Conservation (phyloP, 1,139 yeast species). For the Hansenula sp. region DNA sequence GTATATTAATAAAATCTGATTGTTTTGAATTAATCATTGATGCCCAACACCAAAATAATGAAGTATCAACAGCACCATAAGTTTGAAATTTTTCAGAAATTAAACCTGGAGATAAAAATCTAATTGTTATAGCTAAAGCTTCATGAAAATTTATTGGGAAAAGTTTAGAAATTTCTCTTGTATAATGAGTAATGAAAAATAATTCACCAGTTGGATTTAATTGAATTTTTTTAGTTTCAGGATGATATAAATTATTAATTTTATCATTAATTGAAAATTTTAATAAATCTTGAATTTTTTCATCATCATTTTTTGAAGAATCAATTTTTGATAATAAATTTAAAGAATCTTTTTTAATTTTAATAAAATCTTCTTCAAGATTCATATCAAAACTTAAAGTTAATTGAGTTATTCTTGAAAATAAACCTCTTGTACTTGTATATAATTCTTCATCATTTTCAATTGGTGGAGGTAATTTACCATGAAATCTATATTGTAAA, state of each 20-base stretch:
- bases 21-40: conserved; percentile 29
- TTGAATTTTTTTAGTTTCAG: conserved; percentile 24
- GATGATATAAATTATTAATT: conserved; percentile 20
- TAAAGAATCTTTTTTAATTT: conserved; percentile 25
- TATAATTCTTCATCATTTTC: conserved; percentile 6
- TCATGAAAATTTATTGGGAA: conserved; percentile 18
- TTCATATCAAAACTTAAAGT: conserved; percentile 63
- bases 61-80: conserved; percentile 33
- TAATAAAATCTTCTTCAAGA: conserved; percentile 36
- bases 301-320: conserved; percentile 21
- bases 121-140: conserved; percentile 26
- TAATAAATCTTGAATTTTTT: conserved; percentile 31
- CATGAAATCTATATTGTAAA: conserved; percentile 10
- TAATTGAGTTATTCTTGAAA: conserved; percentile 43
- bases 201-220: conserved; percentile 28
- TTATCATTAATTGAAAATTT: conserved; percentile 32
- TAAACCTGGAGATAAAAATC: conserved; percentile 33
- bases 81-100: conserved; percentile 21
- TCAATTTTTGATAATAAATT: conserved; percentile 21
- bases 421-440: conserved; percentile 9
- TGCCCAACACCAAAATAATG: conserved; percentile 39
- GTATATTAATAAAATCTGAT: conserved; percentile 25
- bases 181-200: conserved; percentile 25
- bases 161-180: conserved; percentile 14
- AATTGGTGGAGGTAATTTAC: conserved; percentile 3